These are phyloP conservation scores for Uronychia binucleata DNA, from an alignment of 73 alveolate genomes.

Conservation along the genomic window DNA sequence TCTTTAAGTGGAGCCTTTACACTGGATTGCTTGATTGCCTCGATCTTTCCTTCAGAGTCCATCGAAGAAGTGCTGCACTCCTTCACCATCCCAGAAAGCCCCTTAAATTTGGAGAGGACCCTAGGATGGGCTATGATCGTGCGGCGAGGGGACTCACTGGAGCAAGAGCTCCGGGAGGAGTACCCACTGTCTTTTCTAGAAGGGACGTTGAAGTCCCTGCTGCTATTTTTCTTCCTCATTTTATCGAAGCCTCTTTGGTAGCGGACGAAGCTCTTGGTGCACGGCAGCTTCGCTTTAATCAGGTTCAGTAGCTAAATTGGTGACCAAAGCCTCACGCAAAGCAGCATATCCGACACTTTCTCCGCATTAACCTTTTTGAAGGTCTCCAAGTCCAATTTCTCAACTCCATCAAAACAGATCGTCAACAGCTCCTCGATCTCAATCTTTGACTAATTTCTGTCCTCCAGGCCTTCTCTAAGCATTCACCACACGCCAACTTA, in stretches of 20 bases:
- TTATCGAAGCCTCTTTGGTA: constrained; percentile 29
- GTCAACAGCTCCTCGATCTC: not conserved
- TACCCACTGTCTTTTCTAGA: not conserved
- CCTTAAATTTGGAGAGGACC: not conserved
- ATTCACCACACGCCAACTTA: not conserved
- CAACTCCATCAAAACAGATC: constrained; percentile 12
- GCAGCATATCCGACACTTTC: constrained; percentile 29
- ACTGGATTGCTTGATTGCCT: not conserved
- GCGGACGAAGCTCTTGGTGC: constrained; percentile 46
- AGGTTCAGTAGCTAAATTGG: constrained; percentile 21
- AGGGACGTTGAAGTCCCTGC: not conserved
- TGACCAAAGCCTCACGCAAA: constrained; percentile 6
- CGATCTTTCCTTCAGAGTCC: not conserved
- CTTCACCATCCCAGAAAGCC: not conserved
- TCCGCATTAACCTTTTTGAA: constrained; percentile 12
- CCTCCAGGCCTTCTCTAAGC: constrained; percentile 3
- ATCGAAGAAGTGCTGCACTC: not conserved
- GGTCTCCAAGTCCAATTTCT: constrained; percentile 14
- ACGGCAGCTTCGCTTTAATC: constrained; percentile 35
- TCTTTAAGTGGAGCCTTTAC: too few species aligned
- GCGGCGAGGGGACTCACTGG: not conserved
- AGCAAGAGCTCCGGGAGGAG: constrained; percentile 1
- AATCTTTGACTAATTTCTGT: not conserved
- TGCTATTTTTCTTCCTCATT: constrained; percentile 6
- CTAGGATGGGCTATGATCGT: not conserved